Base-by-base conservation (phyloP, 176 grass and related monocot species). In the Avena eriantha region DNA sequence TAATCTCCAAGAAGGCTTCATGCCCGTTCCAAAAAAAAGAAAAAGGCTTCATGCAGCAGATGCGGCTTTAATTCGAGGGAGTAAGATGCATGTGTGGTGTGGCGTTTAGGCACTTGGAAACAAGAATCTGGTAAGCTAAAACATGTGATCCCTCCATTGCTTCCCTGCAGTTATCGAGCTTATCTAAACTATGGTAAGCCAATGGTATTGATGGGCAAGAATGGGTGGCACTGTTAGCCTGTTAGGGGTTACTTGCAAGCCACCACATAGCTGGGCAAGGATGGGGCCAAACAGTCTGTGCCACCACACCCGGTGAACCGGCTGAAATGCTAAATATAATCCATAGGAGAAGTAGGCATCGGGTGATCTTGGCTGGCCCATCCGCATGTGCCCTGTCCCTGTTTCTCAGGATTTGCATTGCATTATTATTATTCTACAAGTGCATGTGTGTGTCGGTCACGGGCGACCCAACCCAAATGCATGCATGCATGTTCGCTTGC, bases 181-280 rank as follows among this genome's bases (percentile, higher is more conserved):
- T 8, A 73, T 69, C 4, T 68, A 1, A 36, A 68, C 17, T 54
- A 18, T 18, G 51, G 16, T 54, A 17, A 18, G 51, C 51, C 51
- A 54, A 15, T 15, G 24, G 63, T 17, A 17, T 1, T 39, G 67
- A 69, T 69, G 67, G 33, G 8, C 31, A 36, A 36, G 34, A 34
- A 69, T 19, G 33, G 2, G 7, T 17, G 5, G 29, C 66, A 69
- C 61, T 65, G 58, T 41, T 41, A 41, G 39, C 39, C 2, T 58
- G 39, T 76, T 22, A 86, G 33, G 54, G 36, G 51, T 86, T 86
- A 22, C 76, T 87, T 81, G 69, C 78, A 87, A 87, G 85, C 9
- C 68, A 80, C 41, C 24, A 54, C 15, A 12, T 49, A 73, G 6
- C 35, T 41, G 5, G 61, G 68, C 74, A 69, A 45, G 21, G 8